Base-by-base conservation (phyloP, 805 yeast genomes). In the Lachancea lanzarotensis region DNA sequence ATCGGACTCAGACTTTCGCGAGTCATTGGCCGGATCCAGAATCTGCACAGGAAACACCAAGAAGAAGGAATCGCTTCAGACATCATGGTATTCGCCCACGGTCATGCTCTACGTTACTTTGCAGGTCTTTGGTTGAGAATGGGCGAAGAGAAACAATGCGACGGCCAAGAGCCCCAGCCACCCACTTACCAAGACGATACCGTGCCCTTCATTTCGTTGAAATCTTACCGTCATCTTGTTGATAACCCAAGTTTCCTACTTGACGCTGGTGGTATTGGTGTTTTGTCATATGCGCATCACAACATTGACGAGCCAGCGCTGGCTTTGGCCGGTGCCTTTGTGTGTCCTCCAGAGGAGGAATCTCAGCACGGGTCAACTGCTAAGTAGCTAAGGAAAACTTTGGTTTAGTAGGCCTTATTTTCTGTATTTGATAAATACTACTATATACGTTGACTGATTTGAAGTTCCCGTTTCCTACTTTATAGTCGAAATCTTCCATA, bases 251-350 rank as follows among this genome's bases (percentile, higher is more conserved):
- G 82, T 53, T 81, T 89, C 63, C 70, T 91, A 63, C 70, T 91
- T 53, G 96, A 91, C 61, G 95, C 98, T 22, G 96, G 97, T 52
- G 97, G 96, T 35, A 86, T 88, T 35, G 96, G 96, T 49, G 95
- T 89, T 1, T 71, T 91, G 59, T 81, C 93, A 52, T 90, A 90
- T 64, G 95, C 87, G 56, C 98, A 90, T 63, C 80, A 82, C 59
- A 81, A 74, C 61, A 74, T 86, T 45, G 74, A 82, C 32, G 97
- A 91, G 66, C 97, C 97, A 3, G 96, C 96, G 0, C 63, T 91
- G 46, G 78, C 73, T 41, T 71, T 91, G 47, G 84, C 95, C 2
- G 95, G 95, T 39, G 91, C 95, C 0, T 88, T 87, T 55, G 70
- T 71, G 7, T 81, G 84, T 12, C 91, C 88, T 12, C 78, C 77